Conservation (phyloP, 2,329 filamentous ascomycete genomes). For the Fusarium hainanense region DNA sequence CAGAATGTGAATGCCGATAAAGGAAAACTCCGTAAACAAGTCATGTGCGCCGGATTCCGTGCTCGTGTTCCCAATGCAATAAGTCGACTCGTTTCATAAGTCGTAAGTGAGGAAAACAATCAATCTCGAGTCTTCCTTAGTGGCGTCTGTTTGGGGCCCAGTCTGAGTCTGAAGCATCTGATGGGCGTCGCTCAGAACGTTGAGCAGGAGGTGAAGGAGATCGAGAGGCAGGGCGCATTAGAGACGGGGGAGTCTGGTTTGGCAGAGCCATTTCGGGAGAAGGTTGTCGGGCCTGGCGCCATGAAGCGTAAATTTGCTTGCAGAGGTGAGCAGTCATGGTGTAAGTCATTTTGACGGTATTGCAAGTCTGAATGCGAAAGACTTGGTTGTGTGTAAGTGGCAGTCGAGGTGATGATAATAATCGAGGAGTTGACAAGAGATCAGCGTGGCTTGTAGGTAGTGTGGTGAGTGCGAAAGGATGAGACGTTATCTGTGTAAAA, state of each 20-base stretch:
- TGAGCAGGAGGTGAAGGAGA: conserved; percentile 44
- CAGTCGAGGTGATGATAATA: conserved; percentile 1
- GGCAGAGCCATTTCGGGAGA: conserved; percentile 50
- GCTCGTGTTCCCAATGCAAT: conserved; percentile 22
- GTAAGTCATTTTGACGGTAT: conserved; percentile 62
- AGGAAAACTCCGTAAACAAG: conserved; percentile 9
- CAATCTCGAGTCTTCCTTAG: conserved; percentile 2
- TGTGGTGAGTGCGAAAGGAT: neutral
- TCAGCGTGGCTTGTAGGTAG: neutral
- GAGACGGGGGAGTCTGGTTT: conserved; percentile 44
- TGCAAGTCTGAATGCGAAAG: conserved; percentile 4
- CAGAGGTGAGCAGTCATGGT: conserved; percentile 71
- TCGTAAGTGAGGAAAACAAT: conserved; percentile 11
- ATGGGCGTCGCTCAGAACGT: conserved; percentile 42
- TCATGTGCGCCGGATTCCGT: conserved; percentile 25
- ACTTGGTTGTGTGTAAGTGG: conserved; percentile 7
- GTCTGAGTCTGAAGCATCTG: conserved; percentile 43
- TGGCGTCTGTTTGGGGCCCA: conserved; percentile 40
- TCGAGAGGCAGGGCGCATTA: conserved; percentile 42
- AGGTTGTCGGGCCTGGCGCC: conserved; percentile 62
- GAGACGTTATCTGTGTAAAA: conserved; percentile 9
- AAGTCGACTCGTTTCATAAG: conserved; percentile 14
- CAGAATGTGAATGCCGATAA: neutral
- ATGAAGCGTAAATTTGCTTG: conserved; percentile 70
- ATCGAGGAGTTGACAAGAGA: neutral